Conservation (phyloP, 2,329 filamentous ascomycete species). For the Knoxdaviesia capensis region DNA sequence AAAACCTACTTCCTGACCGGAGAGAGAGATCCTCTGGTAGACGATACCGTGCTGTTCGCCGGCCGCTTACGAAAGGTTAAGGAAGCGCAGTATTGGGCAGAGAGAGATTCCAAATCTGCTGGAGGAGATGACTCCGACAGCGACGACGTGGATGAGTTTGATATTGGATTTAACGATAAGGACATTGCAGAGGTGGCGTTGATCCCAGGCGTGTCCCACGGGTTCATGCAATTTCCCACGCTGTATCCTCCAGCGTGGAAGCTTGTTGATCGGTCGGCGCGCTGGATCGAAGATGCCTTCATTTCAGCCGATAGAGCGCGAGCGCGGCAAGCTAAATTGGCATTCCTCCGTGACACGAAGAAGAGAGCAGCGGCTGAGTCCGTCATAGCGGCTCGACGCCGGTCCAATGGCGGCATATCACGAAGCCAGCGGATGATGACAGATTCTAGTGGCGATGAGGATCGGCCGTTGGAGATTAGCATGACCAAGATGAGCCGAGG, state of each 20-base stretch:
- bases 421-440: no score
- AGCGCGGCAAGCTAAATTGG: slow-evolving; percentile 6
- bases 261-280: slow-evolving; percentile 57
- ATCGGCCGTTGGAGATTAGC: slow-evolving; percentile 63
- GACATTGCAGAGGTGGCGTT: slow-evolving; percentile 52
- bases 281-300: slow-evolving; percentile 71
- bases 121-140: slow-evolving; percentile 18
- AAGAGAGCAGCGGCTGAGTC: slow-evolving; percentile 10
- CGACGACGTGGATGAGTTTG: slow-evolving; percentile 4
- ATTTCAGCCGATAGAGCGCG: slow-evolving; percentile 23
- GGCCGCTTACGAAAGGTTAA: slow-evolving; percentile 71
- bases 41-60: slow-evolving; percentile 93
- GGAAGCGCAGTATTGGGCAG: slow-evolving; percentile 16
- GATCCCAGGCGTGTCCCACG: slow-evolving; percentile 78
- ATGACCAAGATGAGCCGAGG: slow-evolving; percentile 27
- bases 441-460: slow-evolving; percentile 60
- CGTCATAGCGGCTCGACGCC: no score
- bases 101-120: slow-evolving; percentile 3
- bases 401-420: no score
- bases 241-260: slow-evolving; percentile 84
- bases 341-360: slow-evolving; percentile 11
- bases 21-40: slow-evolving; percentile 84
- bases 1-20: slow-evolving; percentile 90
- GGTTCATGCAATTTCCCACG: slow-evolving; percentile 78
- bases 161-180: slow-evolving; percentile 18